Base-by-base conservation (phyloP, 495 filamentous ascomycete species). In the Penicillium bovifimosum region DNA sequence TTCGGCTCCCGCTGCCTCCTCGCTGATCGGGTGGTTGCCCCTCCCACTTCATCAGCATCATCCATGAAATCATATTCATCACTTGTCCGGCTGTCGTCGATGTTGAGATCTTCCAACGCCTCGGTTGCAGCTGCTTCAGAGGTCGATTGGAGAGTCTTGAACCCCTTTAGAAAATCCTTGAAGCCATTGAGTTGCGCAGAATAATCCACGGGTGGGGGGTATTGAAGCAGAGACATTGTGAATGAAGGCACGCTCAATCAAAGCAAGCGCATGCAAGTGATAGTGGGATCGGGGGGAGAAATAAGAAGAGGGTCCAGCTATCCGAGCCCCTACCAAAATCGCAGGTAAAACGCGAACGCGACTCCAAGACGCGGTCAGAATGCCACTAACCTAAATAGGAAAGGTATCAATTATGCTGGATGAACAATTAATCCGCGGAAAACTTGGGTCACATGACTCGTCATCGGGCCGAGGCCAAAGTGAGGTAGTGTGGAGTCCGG, bases 61-160 rank as follows among this genome's bases (percentile, higher is more conserved):
- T 95, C 88, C 87, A 96, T 89, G 69, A 95, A 89, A 62, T 95
- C 90, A 63, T 96, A 91, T 60, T 95, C 91, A 63, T 96, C 91
- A 71, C 87, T 91, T n/a, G 86, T 79, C 58, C 85, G 84, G 73
- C 91, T 87, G 50, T 86, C 91, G 68, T 92, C 86, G 56, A 98
- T 86, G 65, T 88, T 85, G 62, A 98, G 78, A 45, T 87, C 85
- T 53, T 88, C 82, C 29, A 98, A 72, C 14, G 89, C 90, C 62
- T 87, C 80, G 43, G 80, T 77, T 46, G 85, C 82, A 52, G 88
- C 77, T 4, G 80, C 80, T 61, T 91, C 86, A 44, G 75, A 72
- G 47, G 84, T 73, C 7, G 88, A 84, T 29, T 87, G 81, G 13
- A 82, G 79, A 10, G 85, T 87, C 73, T 98, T 97, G 81, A 95